Conservation (phyloP, 1,284 basidiomycete genomes). For the Hymenochaete sp. region DNA sequence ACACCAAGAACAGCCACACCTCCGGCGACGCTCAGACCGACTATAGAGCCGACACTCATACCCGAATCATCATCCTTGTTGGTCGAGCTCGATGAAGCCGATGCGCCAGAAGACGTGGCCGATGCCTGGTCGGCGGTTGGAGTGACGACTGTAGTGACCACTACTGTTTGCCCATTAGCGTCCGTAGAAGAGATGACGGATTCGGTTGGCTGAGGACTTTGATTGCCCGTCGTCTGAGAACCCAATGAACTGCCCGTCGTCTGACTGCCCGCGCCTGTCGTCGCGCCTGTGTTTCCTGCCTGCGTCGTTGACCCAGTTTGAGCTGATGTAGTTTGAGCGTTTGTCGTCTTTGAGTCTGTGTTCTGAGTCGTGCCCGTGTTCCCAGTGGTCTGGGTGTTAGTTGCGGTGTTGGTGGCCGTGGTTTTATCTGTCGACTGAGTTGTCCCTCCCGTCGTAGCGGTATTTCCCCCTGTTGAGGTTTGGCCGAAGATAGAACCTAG, state of each 20-base stretch:
- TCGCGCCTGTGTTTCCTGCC: conserved; percentile 1
- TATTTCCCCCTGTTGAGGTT: conserved; percentile 2
- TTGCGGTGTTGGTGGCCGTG: conserved; percentile 17
- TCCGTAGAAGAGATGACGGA: conserved; percentile 14
- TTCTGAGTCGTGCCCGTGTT: conserved; percentile 1
- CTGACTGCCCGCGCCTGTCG: conserved; percentile 1
- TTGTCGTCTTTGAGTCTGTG: conserved; percentile 16
- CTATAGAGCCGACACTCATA: conserved; percentile 58
- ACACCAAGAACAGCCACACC: conserved; percentile 63
- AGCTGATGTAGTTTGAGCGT: conserved; percentile 9
- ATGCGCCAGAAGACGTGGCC: conserved; percentile 13
- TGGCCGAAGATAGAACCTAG: neutral
- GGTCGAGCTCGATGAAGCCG: conserved; percentile 8
- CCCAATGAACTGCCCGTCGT: neutral
- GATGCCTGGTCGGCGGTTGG: conserved; percentile 15
- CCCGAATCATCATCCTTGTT: conserved; percentile 23
- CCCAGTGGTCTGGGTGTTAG: conserved; percentile 16
- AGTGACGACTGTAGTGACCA: conserved; percentile 19
- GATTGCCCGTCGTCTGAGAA: neutral
- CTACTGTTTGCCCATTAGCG: conserved; percentile 18
- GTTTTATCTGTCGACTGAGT: conserved; percentile 13
- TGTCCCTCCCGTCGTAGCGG: conserved; percentile 19
- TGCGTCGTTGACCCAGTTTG: conserved; percentile 7
- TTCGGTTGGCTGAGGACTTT: conserved; percentile 1
- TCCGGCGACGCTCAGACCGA: conserved; percentile 71